A percentile compares a stretch with the other conserved stretches of the same genome.
phyloP scores from a whole-genome alignment of 2,329 filamentous ascomycete species.

The Emmonsiellopsis sp. region DNA sequence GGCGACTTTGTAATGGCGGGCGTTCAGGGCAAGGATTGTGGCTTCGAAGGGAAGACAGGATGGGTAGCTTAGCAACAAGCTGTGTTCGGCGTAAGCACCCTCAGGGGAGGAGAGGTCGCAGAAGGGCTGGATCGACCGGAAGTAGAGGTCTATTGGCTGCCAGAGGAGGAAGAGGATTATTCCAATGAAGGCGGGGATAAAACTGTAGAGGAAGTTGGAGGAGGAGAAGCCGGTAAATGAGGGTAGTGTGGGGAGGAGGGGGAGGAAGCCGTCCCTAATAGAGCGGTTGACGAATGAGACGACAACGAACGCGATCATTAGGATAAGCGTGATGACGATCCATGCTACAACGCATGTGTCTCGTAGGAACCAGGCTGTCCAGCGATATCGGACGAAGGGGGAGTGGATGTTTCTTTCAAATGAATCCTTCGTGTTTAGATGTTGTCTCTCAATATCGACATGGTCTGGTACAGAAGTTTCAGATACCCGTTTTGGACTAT shows the following conservation, averaged over 20 bases:
- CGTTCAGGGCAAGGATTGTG: constrained; percentile 43
- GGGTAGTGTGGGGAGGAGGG: constrained; percentile 54
- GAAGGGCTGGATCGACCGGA: constrained; percentile 51
- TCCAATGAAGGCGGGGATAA: constrained; percentile 50
- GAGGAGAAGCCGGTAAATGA: constrained; percentile 61
- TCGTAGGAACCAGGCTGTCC: constrained; percentile 68
- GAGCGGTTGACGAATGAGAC: constrained; percentile 66
- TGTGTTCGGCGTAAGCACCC: constrained; percentile 46
- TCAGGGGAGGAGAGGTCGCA: constrained; percentile 42
- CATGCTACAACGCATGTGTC: constrained; percentile 57
- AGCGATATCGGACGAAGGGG: constrained; percentile 49
- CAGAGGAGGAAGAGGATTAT: constrained; percentile 50
- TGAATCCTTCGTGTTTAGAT: constrained; percentile 30
- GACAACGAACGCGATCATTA: constrained; percentile 62
- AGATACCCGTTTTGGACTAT: constrained; percentile 20
- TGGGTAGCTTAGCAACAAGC: constrained; percentile 49
- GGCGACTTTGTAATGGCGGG: constrained; percentile 49
- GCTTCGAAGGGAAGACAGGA: constrained; percentile 44
- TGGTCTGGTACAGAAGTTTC: constrained; percentile 20
- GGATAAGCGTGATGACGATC: constrained; percentile 48
- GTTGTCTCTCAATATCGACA: constrained; percentile 30
- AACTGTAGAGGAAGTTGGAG: constrained; percentile 77
- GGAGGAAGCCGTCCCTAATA: constrained; percentile 61
- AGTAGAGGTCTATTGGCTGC: constrained; percentile 51
- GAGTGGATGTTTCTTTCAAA: constrained; percentile 44